Evolutionary conservation across 1,284 basidiomycete genomes (phyloP).

Genomic region (Neolentinus lepideus): DNA sequence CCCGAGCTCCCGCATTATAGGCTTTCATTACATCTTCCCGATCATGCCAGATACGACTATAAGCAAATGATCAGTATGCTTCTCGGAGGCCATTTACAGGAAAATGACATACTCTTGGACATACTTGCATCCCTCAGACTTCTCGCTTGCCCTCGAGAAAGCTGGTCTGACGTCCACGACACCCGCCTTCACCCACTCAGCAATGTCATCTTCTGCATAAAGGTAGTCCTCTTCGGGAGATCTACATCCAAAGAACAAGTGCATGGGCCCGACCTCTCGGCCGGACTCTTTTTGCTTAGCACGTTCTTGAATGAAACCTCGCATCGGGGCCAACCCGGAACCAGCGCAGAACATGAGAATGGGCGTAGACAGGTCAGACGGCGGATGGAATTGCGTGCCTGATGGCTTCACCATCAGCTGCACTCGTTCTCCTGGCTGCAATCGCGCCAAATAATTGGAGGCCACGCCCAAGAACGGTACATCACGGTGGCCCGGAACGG

Average conservation of each 20-base stretch:
- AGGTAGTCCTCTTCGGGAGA: slow-evolving; percentile 35
- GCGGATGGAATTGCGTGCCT: slow-evolving; percentile 38
- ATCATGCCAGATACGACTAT: background rate
- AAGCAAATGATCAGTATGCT: background rate
- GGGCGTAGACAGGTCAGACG: slow-evolving; percentile 32
- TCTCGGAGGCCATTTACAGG: background rate
- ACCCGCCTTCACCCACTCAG: slow-evolving; percentile 34
- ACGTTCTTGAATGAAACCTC: slow-evolving; percentile 47
- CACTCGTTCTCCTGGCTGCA: slow-evolving; percentile 34
- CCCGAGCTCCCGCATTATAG: background rate
- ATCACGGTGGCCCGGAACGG: slow-evolving; percentile 24
- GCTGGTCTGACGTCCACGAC: slow-evolving; percentile 43
- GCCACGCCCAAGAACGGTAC: slow-evolving; percentile 40
- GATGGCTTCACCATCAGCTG: slow-evolving; percentile 39
- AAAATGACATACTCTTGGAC: slow-evolving; percentile 37
- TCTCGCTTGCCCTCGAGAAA: slow-evolving; percentile 32
- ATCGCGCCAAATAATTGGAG: slow-evolving; percentile 37
- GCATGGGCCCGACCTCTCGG: slow-evolving; percentile 31
- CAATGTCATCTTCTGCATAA: slow-evolving; percentile 34
- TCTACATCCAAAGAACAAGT: slow-evolving; percentile 46
- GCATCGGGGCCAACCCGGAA: slow-evolving; percentile 44
- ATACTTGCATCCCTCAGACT: slow-evolving; percentile 37
- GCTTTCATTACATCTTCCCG: background rate
- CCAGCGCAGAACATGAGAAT: slow-evolving; percentile 45
- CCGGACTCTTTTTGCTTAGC: slow-evolving; percentile 39